Evolutionary conservation across 2,329 filamentous ascomycete genomes (phyloP).

Genomic region (Xylaria sp.): DNA sequence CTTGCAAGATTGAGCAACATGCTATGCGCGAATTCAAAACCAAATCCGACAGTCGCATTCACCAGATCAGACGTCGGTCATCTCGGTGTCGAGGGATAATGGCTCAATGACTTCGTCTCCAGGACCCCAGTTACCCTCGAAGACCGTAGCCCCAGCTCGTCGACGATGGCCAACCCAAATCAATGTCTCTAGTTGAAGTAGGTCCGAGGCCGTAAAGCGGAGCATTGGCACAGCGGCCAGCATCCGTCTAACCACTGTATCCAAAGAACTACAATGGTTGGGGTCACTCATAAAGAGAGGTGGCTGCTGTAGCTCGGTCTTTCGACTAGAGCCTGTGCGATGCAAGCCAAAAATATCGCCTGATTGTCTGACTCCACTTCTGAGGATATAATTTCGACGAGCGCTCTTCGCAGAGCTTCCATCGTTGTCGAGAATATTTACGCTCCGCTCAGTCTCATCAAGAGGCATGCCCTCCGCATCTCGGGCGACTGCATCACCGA

Average conservation of each 20-base stretch:
- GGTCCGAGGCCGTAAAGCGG: constrained; percentile 75
- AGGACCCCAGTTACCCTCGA: constrained; percentile 94
- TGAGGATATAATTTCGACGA: constrained; percentile 37
- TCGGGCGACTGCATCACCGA: constrained; percentile 70
- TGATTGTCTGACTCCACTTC: constrained; percentile 39
- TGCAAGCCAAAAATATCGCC: constrained; percentile 53
- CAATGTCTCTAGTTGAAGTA: constrained; percentile 75
- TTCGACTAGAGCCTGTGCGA: constrained; percentile 55
- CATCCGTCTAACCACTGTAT: constrained; percentile 87
- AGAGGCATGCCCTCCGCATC: constrained; percentile 76
- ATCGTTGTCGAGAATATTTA: constrained; percentile 42
- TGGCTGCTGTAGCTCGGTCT: constrained; percentile 63
- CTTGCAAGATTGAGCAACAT: constrained; percentile 41
- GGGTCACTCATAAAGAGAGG: constrained; percentile 89
- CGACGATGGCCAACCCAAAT: constrained; percentile 80
- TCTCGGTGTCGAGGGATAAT: constrained; percentile 57
- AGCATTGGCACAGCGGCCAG: constrained; percentile 74
- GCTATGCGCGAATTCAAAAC: constrained; percentile 29
- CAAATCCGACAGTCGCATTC: constrained; percentile 27
- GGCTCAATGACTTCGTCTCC: constrained; percentile 55
- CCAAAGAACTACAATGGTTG: constrained; percentile 74
- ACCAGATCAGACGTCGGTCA: constrained; percentile 59
- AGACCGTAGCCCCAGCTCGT: constrained; percentile 89
- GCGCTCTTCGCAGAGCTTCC: constrained; percentile 23
- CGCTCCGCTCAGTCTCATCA: constrained; percentile 47